Evolutionary conservation across 2,329 filamentous ascomycete species (phyloP), one percentile per base, ranked within the genome.

Genomic region (Lecanoromycetidae sp.): DNA sequence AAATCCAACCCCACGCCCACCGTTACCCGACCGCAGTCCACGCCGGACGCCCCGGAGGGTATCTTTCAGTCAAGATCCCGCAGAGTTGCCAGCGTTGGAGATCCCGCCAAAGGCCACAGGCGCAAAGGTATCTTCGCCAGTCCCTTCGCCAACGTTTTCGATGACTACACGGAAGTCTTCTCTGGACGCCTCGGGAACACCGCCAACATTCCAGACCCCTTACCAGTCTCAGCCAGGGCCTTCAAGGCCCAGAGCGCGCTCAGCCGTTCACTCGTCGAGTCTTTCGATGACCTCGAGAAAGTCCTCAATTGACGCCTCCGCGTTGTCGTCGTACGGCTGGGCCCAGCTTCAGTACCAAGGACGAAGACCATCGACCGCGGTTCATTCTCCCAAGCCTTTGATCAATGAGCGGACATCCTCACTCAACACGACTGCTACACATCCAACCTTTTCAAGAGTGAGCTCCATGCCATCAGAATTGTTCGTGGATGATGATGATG

Each of bases 401-500:
- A 15, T 46, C 13, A 17, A 26, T 34, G n/a, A 26, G 12, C 35
- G 35, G n/a, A 33, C 19, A 10, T 46, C 36, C 25, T 40, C 44
- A 12, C 22, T 40, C 35, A 46, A 40, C 17, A 29, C 36, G 25
- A 25, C 36, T 15, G 27, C 3, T 20, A 26, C 37, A 9, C 23
- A 36, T 34, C 45, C 10, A 37, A 30, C 30, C n/a, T 8, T 23
- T 15, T 20, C 15, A n/a, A 30, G 40, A n/a, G 25, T 20, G 5
- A n/a, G 37, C 9, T 23, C 20, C 30, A 42, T 27, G 37, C 23
- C 17, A 15, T 30, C 45, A 36, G 23, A 32, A 13, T 19, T 15
- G 15, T 23, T 27, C 17, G 30, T 33, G 7, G 26, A 38, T 15
- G 25, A 45, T 15, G 36, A 45, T 9, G 49, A 51, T n/a, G 44